A percentile compares a stretch with the other conserved stretches of the same genome.
These are phyloP conservation scores for Fusarium nygamai DNA, from an alignment of 2,329 filamentous ascomycete genomes.

Conservation along the genomic window DNA sequence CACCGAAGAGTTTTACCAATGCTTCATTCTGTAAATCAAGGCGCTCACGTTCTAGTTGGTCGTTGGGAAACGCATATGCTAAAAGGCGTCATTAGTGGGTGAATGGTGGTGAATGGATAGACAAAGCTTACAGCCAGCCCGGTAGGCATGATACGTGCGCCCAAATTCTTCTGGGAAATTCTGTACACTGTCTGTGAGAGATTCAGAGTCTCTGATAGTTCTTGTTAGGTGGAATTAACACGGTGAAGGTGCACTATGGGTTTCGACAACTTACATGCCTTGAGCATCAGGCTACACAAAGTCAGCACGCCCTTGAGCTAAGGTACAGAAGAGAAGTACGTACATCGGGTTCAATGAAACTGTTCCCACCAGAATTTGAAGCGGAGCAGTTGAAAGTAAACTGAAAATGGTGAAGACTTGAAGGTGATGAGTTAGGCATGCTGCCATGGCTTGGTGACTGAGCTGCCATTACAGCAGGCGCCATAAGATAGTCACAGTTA, in stretches of 20 bases:
- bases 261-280: slow-evolving; percentile 35
- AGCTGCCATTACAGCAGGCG: slow-evolving; percentile 25
- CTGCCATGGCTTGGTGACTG: slow-evolving; percentile 17
- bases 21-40: slow-evolving; percentile 53
- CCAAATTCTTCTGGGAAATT: slow-evolving; percentile 56
- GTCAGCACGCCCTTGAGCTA: slow-evolving; percentile 22
- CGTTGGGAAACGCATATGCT: slow-evolving; percentile 61
- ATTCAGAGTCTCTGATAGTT: slow-evolving; percentile 46
- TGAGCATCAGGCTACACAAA: slow-evolving; percentile 35
- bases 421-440: slow-evolving; percentile 25
- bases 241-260: background rate
- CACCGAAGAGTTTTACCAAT: slow-evolving; percentile 51
- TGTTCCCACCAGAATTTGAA: slow-evolving; percentile 41
- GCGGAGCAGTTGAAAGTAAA: slow-evolving; percentile 49
- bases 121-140: slow-evolving; percentile 56
- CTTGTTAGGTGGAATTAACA: slow-evolving; percentile 22
- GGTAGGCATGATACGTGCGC: slow-evolving; percentile 59
- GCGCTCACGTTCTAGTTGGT: slow-evolving; percentile 54
- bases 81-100: background rate
- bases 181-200: slow-evolving; percentile 54
- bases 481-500: slow-evolving; percentile 1
- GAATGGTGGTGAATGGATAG: background rate
- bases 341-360: slow-evolving; percentile 49
- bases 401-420: slow-evolving; percentile 39
- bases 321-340: slow-evolving; percentile 17